Base-by-base conservation (phyloP, 2,329 filamentous ascomycete species). In the Xylaria sp. region DNA sequence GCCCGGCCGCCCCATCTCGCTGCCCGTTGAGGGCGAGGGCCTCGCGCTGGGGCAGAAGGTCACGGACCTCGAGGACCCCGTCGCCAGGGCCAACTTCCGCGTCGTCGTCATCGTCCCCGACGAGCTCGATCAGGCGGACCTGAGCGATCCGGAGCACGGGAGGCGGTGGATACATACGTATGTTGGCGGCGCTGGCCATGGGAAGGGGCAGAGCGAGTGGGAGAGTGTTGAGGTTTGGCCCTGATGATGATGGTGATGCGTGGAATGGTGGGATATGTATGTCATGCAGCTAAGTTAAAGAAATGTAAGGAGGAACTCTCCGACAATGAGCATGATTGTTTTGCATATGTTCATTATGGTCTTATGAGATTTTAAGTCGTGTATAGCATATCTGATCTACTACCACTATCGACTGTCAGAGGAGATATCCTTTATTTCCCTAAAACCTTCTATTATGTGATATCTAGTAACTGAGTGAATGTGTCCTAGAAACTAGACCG, bases 51-150 rank as follows among this genome's bases (percentile, higher is more conserved):
- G 88, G 0, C 88, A 91, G 77, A 89, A 88, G 78, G 89, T 96
- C 17, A 84, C 87, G 20, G 88, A 91, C 73, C 78, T 96, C 5
- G 79, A 92, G 50, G 93, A 98, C 68, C 78, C 81, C 38, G 79
- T 90, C 62, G 92, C 93, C 45, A 84, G 93, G 71, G 81, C 81
- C 70, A 92, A 96, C 77, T 97, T 97, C 76, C 84, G 93, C 29
- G 90, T 97, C 2, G 89, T 94, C n/a, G 88, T 96, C 49, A 90
- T 97, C 71, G 86, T 90, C 67, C 93, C 93, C 0, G 87, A 92
- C 9, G 88, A 92, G 77, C 89, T 96, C 22, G 94, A 97, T 77
- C 84, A 86, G 73, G 83, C 92, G 17, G 91, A 96, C 76, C 79
- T 96, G 60, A 89, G 86, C 63, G 86, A 93, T 75, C 87, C 90